Percentiles rank a stretch among this genome's conserved stretches.
Evolutionary conservation across 805 yeast species (phyloP).

Genomic region (Sugiyamaella marilandica): DNA sequence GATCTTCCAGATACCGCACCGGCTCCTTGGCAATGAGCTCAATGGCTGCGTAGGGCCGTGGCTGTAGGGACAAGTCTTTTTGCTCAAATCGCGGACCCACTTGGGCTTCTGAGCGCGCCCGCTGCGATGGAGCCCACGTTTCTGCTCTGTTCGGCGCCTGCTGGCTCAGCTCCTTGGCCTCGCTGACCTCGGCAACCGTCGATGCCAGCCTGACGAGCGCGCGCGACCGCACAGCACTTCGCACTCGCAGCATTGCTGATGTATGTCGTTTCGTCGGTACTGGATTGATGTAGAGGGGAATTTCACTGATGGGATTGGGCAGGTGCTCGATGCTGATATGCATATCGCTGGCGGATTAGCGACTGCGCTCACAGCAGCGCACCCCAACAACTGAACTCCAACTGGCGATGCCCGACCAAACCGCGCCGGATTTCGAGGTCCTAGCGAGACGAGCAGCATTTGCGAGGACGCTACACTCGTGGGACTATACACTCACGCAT

Average conservation of each 20-base stretch:
- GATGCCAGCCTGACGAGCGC: not conserved
- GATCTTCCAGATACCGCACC: constrained; percentile 52
- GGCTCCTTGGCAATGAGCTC: constrained; percentile 76
- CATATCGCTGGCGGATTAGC: not conserved
- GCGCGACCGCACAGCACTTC: not conserved
- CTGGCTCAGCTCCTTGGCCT: constrained; percentile 1
- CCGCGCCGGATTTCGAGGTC: not conserved
- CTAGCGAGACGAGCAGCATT: not conserved
- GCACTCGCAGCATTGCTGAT: not conserved
- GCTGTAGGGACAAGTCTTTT: constrained; percentile 61
- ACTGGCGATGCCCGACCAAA: constrained; percentile 2
- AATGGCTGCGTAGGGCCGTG: constrained; percentile 78
- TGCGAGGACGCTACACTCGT: not conserved
- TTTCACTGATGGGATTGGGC: not conserved
- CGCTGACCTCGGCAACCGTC: not conserved
- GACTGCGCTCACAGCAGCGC: no score
- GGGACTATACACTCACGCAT: constrained; percentile 1
- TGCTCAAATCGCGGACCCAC: constrained; percentile 67
- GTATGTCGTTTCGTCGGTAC: not conserved
- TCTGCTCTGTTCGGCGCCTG: constrained; percentile 75
- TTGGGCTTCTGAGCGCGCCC: constrained; percentile 51
- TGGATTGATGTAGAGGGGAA: not conserved
- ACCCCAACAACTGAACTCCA: not conserved
- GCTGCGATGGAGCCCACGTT: constrained; percentile 72
- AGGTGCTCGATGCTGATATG: not conserved